Evolutionary conservation across 2,329 filamentous ascomycete species (phyloP).

Genomic region (Ophiostoma quercus): DNA sequence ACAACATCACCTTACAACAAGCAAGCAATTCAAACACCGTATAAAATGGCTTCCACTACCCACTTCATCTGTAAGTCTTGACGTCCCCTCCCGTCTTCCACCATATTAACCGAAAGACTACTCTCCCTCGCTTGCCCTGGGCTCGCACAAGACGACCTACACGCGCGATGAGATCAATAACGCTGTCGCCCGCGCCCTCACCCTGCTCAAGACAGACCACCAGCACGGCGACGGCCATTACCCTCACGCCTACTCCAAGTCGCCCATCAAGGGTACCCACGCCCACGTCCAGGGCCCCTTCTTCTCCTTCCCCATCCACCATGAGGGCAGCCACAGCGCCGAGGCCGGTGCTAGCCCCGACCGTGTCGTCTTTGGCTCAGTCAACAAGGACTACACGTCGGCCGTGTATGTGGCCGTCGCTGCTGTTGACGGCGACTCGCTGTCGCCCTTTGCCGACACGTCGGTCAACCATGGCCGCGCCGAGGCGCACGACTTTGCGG

Average conservation of each 20-base stretch:
- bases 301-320: constrained; percentile 26
- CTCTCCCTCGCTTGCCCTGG: constrained; percentile 21
- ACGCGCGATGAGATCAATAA: constrained; percentile 21
- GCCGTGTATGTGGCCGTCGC: constrained; percentile 24
- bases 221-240: constrained; percentile 24
- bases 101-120: constrained; percentile 20
- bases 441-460: constrained; percentile 19
- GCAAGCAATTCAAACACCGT: not conserved
- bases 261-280: constrained; percentile 16
- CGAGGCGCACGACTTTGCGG: not conserved
- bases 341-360: constrained; percentile 18
- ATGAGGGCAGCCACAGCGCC: constrained; percentile 22
- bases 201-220: constrained; percentile 21
- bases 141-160: constrained; percentile 21
- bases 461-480: constrained; percentile 19
- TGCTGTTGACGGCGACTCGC: not conserved
- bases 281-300: constrained; percentile 23
- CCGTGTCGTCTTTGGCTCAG: constrained; percentile 27
- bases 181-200: constrained; percentile 21
- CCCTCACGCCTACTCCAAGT: constrained; percentile 22
- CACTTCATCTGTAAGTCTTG: constrained; percentile 18
- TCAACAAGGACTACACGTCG: constrained; percentile 25
- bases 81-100: not conserved
- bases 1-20: not conserved
- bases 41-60: constrained; percentile 14